Percentiles rank a stretch among this genome's conserved stretches.
These are phyloP conservation scores for Gryganskiella cystojenkinii DNA, from an alignment of 192 early-diverging fungal species.

Conservation along the genomic window DNA sequence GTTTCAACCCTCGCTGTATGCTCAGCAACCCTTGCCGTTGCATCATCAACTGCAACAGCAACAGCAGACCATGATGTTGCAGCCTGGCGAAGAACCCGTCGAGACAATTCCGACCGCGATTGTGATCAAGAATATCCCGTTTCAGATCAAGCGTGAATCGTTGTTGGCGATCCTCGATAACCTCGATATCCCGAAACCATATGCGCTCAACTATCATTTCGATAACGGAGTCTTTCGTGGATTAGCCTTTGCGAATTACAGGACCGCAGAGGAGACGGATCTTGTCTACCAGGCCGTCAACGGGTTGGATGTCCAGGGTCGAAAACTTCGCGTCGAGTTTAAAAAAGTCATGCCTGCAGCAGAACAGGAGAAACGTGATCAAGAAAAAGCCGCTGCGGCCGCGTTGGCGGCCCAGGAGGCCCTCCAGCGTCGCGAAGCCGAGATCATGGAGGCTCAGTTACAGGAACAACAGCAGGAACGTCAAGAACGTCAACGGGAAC, in stretches of 20 bases:
- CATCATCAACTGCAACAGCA: slow-evolving; percentile 22
- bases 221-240: slow-evolving; percentile 85
- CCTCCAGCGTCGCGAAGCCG: slow-evolving; percentile 58
- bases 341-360: slow-evolving; percentile 78
- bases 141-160: slow-evolving; percentile 81
- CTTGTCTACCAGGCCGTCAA: slow-evolving; percentile 75
- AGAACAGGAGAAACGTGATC: slow-evolving; percentile 65
- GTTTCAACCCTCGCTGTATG: slow-evolving; percentile 37
- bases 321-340: slow-evolving; percentile 84
- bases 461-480: slow-evolving; percentile 40
- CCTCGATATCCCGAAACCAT: slow-evolving; percentile 77
- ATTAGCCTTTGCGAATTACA: slow-evolving; percentile 84
- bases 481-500: slow-evolving; percentile 42
- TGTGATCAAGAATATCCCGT: slow-evolving; percentile 88
- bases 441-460: slow-evolving; percentile 41
- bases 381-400: slow-evolving; percentile 56
- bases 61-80: neutral
- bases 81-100: slow-evolving; percentile 25
- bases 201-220: slow-evolving; percentile 88
- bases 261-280: slow-evolving; percentile 80
- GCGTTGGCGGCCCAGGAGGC: slow-evolving; percentile 40
- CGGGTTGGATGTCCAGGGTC: slow-evolving; percentile 74
- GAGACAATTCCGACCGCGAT: slow-evolving; percentile 78
- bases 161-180: slow-evolving; percentile 73
- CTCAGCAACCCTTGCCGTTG: slow-evolving; percentile 12